phyloP scores from a whole-genome alignment of 352 stramenopile species.

The Peronospora belbahrii region DNA sequence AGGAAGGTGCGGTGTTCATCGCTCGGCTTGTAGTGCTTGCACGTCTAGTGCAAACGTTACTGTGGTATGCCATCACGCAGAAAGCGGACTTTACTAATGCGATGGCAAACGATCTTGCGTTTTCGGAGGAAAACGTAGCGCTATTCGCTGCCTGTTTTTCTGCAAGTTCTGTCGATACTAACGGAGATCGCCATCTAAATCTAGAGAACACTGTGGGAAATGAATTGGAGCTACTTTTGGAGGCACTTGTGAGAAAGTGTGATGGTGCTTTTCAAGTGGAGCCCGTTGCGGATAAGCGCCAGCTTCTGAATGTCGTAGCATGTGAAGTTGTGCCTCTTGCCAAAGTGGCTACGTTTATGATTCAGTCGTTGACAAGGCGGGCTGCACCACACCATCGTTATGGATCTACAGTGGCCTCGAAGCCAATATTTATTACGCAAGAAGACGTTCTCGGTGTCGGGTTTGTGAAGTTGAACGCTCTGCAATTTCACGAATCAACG shows the following conservation, averaged over 20 bases:
- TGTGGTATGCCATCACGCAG: slow-evolving; percentile 66
- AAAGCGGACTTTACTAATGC: slow-evolving; percentile 49
- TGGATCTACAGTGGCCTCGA: slow-evolving; percentile 18
- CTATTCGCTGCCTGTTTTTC: slow-evolving; percentile 49
- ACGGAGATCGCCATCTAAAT: slow-evolving; percentile 1
- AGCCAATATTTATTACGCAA: slow-evolving; percentile 55
- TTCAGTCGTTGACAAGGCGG: slow-evolving; percentile 30
- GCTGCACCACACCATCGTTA: slow-evolving; percentile 6
- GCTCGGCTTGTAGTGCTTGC: slow-evolving; percentile 59
- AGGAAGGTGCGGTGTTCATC: slow-evolving; percentile 52
- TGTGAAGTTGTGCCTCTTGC: slow-evolving; percentile 67
- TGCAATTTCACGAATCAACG: slow-evolving; percentile 7
- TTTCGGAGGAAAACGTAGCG: slow-evolving; percentile 45
- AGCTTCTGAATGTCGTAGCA: slow-evolving; percentile 69
- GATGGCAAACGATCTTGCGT: slow-evolving; percentile 50
- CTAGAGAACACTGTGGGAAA: slow-evolving; percentile 20
- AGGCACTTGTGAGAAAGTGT: slow-evolving; percentile 23
- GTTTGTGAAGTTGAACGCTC: slow-evolving; percentile 35
- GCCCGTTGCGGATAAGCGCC: slow-evolving; percentile 25
- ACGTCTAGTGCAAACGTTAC: slow-evolving; percentile 59
- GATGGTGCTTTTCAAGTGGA: slow-evolving; percentile 25
- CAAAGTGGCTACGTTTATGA: slow-evolving; percentile 59
- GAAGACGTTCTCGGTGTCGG: slow-evolving; percentile 37
- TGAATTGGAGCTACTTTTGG: slow-evolving; percentile 27
- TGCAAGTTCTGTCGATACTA: slow-evolving; percentile 3